These are phyloP conservation scores for Emmonsiellopsis sp. DNA, from an alignment of 2,329 filamentous ascomycete species.

Conservation along the genomic window DNA sequence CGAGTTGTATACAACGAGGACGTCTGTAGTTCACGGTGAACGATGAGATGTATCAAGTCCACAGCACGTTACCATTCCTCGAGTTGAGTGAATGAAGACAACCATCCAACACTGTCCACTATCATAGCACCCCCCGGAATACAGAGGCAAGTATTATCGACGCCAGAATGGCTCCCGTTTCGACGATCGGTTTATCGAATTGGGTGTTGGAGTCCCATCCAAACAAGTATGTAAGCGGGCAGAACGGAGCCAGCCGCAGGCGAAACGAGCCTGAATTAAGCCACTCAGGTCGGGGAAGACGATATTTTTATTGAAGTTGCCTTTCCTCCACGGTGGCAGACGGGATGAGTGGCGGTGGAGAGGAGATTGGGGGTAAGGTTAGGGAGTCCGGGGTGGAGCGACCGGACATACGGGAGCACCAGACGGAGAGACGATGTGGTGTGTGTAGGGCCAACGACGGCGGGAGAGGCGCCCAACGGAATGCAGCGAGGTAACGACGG, in stretches of 20 bases:
- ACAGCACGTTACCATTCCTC: constrained; percentile 1
- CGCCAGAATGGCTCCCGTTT: too few species aligned
- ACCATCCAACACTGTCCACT: background rate
- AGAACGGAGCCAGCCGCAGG: background rate
- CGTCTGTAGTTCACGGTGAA: background rate
- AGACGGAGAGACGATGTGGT: background rate
- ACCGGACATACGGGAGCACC: background rate
- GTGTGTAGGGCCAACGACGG: background rate
- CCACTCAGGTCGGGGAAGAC: background rate
- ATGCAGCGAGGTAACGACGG: background rate
- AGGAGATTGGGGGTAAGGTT: background rate
- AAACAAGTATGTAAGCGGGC: background rate
- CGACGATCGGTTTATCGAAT: too few species aligned
- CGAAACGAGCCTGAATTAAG: background rate
- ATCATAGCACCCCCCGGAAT: background rate
- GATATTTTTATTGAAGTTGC: background rate
- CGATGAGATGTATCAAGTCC: background rate
- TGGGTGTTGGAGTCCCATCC: too few species aligned
- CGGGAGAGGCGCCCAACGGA: background rate
- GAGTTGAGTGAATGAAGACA: background rate
- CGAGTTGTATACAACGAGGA: background rate
- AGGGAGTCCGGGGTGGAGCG: background rate
- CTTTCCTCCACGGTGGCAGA: background rate
- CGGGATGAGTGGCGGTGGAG: background rate
- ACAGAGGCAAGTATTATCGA: too few species aligned